Conservation (phyloP, 768 basidiomycete species). For the Tricholoma hemisulphureum region DNA sequence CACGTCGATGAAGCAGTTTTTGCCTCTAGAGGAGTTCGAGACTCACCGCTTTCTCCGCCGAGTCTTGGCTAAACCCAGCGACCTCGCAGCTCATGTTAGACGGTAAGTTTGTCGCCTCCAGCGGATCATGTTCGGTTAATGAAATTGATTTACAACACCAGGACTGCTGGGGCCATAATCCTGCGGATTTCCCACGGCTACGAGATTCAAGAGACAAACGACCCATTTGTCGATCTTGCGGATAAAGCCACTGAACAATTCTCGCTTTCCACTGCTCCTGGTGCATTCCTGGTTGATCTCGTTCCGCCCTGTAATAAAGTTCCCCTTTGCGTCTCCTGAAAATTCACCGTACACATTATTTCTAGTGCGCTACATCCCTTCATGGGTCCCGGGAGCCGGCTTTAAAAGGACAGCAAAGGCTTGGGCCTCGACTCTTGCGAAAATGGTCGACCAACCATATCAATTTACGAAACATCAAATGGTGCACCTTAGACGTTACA, state of each 20-base stretch:
- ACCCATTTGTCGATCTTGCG: conserved; percentile 54
- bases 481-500: conserved; percentile 30
- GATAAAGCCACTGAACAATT: conserved; percentile 55
- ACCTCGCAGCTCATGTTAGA: conserved; percentile 45
- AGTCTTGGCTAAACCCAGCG: conserved; percentile 46
- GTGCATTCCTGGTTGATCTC: conserved; percentile 51
- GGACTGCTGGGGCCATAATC: conserved; percentile 52
- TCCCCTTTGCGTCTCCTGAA: neutral
- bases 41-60: conserved; percentile 47
- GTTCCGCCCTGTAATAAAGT: conserved; percentile 43
- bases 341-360: neutral
- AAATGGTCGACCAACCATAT: conserved; percentile 57
- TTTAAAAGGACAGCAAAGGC: conserved; percentile 53
- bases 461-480: conserved; percentile 62
- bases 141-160: conserved; percentile 15
- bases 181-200: conserved; percentile 55
- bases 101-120: conserved; percentile 35
- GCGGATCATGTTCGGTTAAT: neutral
- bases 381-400: conserved; percentile 62
- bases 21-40: conserved; percentile 45
- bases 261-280: conserved; percentile 51
- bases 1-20: conserved; percentile 40
- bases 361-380: conserved; percentile 56
- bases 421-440: conserved; percentile 51
- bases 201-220: conserved; percentile 47